A percentile compares a stretch with the other conserved stretches of the same genome.
These are phyloP conservation scores for Penicillium frequentans DNA, from an alignment of 2,329 filamentous ascomycete species.

Conservation along the genomic window DNA sequence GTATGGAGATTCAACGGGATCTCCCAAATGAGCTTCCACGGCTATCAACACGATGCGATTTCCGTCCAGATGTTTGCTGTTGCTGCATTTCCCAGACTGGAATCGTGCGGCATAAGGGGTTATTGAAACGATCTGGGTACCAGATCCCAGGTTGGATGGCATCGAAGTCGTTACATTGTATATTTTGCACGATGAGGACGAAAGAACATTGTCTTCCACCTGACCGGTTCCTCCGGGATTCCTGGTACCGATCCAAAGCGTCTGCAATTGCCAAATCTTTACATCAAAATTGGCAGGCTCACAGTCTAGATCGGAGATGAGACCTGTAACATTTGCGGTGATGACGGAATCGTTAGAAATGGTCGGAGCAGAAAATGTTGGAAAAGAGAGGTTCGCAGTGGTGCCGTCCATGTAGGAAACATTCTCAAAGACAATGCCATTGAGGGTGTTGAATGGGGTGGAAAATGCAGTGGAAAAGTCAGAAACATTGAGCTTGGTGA, in stretches of 20 bases:
- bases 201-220: background rate
- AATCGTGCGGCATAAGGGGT: background rate
- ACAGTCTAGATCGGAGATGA: slow-evolving; percentile 4
- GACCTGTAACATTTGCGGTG: background rate
- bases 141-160: background rate
- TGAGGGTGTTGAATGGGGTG: slow-evolving; percentile 6
- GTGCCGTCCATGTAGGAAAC: slow-evolving; percentile 8
- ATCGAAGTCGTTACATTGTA: background rate
- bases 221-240: background rate
- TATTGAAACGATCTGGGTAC: too few relatives aligned
- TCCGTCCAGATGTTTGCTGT: background rate
- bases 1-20: background rate
- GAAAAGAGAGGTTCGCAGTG: slow-evolving; percentile 1
- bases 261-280: background rate
- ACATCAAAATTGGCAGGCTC: background rate
- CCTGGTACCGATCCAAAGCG: background rate
- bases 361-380: slow-evolving; percentile 3
- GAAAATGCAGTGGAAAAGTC: background rate
- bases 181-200: slow-evolving; percentile 4
- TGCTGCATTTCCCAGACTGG: background rate
- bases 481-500: background rate
- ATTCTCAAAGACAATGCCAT: slow-evolving; percentile 8
- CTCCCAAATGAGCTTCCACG: background rate
- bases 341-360: background rate
- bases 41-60: background rate